phyloP scores from a whole-genome alignment of 2,329 filamentous ascomycete genomes.

The Alternaria metachromatica region DNA sequence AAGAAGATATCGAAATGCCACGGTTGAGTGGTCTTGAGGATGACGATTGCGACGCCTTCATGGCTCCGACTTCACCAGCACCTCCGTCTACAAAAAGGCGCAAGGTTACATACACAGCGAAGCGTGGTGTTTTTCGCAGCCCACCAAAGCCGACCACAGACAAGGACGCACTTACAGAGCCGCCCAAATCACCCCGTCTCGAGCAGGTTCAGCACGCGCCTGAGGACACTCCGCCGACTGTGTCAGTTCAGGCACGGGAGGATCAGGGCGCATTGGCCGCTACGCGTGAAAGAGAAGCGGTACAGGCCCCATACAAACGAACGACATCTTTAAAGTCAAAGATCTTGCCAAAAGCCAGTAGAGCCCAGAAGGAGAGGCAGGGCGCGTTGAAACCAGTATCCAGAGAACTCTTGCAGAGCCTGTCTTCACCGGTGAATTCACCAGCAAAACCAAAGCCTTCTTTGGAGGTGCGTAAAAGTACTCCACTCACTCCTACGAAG shows the following conservation, averaged over 20 bases:
- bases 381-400: slow-evolving; percentile 39
- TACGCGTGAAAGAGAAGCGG: slow-evolving; percentile 24
- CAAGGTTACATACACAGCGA: slow-evolving; percentile 34
- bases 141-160: slow-evolving; percentile 17
- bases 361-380: slow-evolving; percentile 27
- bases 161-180: slow-evolving; percentile 19
- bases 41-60: slow-evolving; percentile 43
- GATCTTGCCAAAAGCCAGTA: slow-evolving; percentile 19
- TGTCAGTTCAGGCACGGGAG: slow-evolving; percentile 40
- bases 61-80: slow-evolving; percentile 30
- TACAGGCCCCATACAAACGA: slow-evolving; percentile 19
- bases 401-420: slow-evolving; percentile 25
- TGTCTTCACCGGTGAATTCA: slow-evolving; percentile 27
- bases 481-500: slow-evolving; percentile 21
- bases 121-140: slow-evolving; percentile 27
- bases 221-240: slow-evolving; percentile 25
- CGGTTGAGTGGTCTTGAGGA: slow-evolving; percentile 40
- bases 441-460: slow-evolving; percentile 7
- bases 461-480: slow-evolving; percentile 5
- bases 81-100: slow-evolving; percentile 40
- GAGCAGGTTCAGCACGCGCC: slow-evolving; percentile 29
- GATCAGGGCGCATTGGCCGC: slow-evolving; percentile 44
- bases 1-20: slow-evolving; percentile 45
- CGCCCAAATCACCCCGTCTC: slow-evolving; percentile 16
- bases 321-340: slow-evolving; percentile 35